phyloP scores from a whole-genome alignment of 1,284 basidiomycete genomes.

The Fereydounia khargensis region DNA sequence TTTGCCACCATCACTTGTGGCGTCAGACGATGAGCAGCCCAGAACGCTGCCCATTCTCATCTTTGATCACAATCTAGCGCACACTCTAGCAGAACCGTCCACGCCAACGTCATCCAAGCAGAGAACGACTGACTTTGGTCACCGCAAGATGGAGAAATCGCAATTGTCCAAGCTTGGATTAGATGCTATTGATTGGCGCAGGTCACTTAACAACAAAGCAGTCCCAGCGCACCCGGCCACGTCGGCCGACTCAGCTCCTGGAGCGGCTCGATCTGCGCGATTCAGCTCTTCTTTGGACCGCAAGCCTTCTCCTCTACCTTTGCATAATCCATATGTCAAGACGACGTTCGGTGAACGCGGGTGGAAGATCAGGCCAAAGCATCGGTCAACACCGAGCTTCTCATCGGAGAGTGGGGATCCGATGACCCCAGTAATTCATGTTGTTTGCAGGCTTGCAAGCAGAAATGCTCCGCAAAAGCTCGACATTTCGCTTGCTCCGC shows the following conservation, averaged over 20 bases:
- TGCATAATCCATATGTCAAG: constrained; percentile 13
- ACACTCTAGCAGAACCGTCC: constrained; percentile 1
- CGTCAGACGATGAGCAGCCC: constrained; percentile 6
- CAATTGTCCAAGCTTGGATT: neutral
- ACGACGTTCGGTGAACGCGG: constrained; percentile 29
- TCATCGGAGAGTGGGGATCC: too few species aligned
- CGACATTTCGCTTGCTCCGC: constrained; percentile 10
- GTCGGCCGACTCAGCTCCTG: too few species aligned
- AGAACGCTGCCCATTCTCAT: constrained; percentile 21
- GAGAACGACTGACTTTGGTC: too few species aligned
- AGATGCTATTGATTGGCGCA: constrained; percentile 1
- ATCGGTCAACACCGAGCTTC: constrained; percentile 1
- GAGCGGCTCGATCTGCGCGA: constrained; percentile 7
- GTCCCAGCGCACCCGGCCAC: too few species aligned
- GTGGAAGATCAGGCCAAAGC: constrained; percentile 26
- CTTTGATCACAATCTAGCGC: constrained; percentile 15
- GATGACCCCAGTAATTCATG: too few species aligned
- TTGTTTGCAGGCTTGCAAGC: too few species aligned
- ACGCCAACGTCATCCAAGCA: constrained; percentile 15
- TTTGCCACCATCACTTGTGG: constrained; percentile 4
- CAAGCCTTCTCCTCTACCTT: neutral
- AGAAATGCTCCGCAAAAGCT: constrained; percentile 3
- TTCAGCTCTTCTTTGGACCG: constrained; percentile 10
- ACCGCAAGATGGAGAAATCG: too few species aligned
- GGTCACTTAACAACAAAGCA: too few species aligned